Percentiles rank a stretch among this genome's conserved stretches.
These are phyloP conservation scores for Chlorella sorokiniana DNA, from an alignment of 139 green algal species.

Conservation along the genomic window DNA sequence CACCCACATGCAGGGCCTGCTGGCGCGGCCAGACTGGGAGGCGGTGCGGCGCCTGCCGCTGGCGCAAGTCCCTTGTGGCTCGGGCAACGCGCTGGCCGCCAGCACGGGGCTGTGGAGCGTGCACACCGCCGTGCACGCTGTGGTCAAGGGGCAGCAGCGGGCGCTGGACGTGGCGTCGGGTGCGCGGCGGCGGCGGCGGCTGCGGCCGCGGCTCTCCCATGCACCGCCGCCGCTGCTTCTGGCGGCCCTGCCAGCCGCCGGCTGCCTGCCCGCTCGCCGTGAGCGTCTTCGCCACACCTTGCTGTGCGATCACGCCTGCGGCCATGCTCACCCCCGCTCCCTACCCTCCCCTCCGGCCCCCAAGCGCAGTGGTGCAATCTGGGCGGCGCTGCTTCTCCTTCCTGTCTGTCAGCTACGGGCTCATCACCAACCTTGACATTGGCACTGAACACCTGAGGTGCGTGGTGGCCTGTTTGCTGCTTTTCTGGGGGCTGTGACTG, in stretches of 20 bases:
- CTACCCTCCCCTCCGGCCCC: too few species aligned
- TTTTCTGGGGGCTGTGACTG: too few species aligned
- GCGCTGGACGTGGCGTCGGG: constrained; percentile 67
- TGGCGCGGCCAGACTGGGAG: constrained; percentile 74
- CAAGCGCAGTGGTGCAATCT: constrained; percentile 67
- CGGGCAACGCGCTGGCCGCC: constrained; percentile 76
- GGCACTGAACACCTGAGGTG: constrained; percentile 81
- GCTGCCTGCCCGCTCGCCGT: too few species aligned
- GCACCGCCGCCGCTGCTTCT: too few species aligned
- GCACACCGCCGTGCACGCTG: constrained; percentile 59
- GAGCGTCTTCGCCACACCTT: too few species aligned
- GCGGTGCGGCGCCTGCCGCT: constrained; percentile 51
- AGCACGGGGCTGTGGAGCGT: constrained; percentile 64
- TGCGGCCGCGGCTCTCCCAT: neutral
- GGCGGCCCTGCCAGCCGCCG: neutral
- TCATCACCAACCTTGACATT: constrained; percentile 80
- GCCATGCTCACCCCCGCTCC: too few species aligned
- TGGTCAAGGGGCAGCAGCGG: constrained; percentile 49
- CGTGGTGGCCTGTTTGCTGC: constrained; percentile 64
- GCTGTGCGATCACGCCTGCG: too few species aligned
- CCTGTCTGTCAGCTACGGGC: constrained; percentile 71
- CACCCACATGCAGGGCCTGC: constrained; percentile 54
- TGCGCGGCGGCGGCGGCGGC: neutral
- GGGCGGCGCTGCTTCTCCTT: constrained; percentile 59
- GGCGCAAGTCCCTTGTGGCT: constrained; percentile 61